Evolutionary conservation across 2,329 filamentous ascomycete species (phyloP).

Genomic region (Didymosphaeria variabile): DNA sequence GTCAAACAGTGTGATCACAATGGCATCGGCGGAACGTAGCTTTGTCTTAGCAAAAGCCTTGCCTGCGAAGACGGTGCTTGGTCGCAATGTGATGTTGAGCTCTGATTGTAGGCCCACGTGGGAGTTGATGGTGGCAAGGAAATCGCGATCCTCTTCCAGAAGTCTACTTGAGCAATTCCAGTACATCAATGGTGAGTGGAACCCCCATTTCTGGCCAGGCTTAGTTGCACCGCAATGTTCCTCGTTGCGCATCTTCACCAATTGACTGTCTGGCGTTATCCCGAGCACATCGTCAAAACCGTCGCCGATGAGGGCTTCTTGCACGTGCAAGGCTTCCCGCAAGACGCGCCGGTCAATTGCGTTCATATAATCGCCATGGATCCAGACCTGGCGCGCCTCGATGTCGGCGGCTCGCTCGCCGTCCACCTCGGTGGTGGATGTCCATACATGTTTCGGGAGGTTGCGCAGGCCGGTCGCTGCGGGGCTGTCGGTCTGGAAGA

Average conservation of each 20-base stretch:
- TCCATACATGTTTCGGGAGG: slow-evolving; percentile 83
- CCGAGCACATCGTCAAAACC: slow-evolving; percentile 32
- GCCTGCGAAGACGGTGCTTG: slow-evolving; percentile 84
- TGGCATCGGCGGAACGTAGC: slow-evolving; percentile 76
- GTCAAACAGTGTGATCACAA: slow-evolving; percentile 81
- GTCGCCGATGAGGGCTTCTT: slow-evolving; percentile 71
- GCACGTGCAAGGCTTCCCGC: slow-evolving; percentile 72
- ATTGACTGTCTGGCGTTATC: slow-evolving; percentile 12
- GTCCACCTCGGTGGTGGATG: slow-evolving; percentile 71
- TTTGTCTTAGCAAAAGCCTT: slow-evolving; percentile 75
- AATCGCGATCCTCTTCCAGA: slow-evolving; percentile 68
- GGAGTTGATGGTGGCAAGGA: slow-evolving; percentile 74
- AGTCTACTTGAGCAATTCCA: slow-evolving; percentile 73
- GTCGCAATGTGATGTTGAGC: slow-evolving; percentile 77
- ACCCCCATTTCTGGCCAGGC: slow-evolving; percentile 74
- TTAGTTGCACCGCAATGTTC: slow-evolving; percentile 44
- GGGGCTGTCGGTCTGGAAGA: slow-evolving; percentile 78
- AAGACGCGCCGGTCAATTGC: slow-evolving; percentile 74
- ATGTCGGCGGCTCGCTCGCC: slow-evolving; percentile 68
- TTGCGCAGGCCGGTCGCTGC: slow-evolving; percentile 75
- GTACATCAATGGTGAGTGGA: slow-evolving; percentile 83
- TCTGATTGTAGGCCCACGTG: slow-evolving; percentile 69
- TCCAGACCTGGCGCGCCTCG: slow-evolving; percentile 83
- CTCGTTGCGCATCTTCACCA: slow-evolving; percentile 23
- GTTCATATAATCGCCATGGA: slow-evolving; percentile 82